Evolutionary conservation across 2,329 filamentous ascomycete genomes (phyloP), one percentile per base, ranked within the genome.

Genomic region (Arthrocladium fulminans): DNA sequence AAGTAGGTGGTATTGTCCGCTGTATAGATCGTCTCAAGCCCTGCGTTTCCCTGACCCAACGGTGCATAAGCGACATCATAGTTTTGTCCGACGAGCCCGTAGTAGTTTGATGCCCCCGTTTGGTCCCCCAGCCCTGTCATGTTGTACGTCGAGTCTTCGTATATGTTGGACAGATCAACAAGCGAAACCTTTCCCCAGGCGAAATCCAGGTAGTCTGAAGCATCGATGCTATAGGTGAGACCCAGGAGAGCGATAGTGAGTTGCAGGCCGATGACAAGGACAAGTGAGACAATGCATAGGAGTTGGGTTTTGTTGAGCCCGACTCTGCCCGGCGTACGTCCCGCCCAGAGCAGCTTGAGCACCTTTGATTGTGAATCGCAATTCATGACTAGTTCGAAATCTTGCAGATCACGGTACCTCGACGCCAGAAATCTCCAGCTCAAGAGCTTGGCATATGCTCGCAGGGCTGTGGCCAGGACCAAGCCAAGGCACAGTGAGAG

Each of bases 301-400:
- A 54, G 39, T 34, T 59, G 57, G 9, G 55, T 55, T 27, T 35
- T 45, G 40, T 51, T 57, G 12, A 56, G 29, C 44, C 44, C 43
- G 38, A 54, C 54, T 40, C 41, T 35, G 13, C 51, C 53, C 17
- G 39, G 47, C 5, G 44, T 54, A 12, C 40, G 27, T 10, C 32
- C 32, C 8, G 48, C 46, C 45, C 47, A 54, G 27, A 56, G 46
- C 9, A 59, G 51, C 25, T 48, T 47, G 13, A 54, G 17, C 15
- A 59, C 57, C 39, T 55, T 58, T 1, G 51, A 50, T 19, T 56
- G 47, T 25, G 51, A 54, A 10, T 59, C 52, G 39, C 55, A 57
- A 29, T 51, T 47, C 55, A 59, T 49, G 37, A 59, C 30, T 10
- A 59, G 48, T 27, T 59, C 56, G 45, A 58, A 57, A 25, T 59